Base-by-base conservation (phyloP, 148 eudicot genomes). In the Limonium bicolor region DNA sequence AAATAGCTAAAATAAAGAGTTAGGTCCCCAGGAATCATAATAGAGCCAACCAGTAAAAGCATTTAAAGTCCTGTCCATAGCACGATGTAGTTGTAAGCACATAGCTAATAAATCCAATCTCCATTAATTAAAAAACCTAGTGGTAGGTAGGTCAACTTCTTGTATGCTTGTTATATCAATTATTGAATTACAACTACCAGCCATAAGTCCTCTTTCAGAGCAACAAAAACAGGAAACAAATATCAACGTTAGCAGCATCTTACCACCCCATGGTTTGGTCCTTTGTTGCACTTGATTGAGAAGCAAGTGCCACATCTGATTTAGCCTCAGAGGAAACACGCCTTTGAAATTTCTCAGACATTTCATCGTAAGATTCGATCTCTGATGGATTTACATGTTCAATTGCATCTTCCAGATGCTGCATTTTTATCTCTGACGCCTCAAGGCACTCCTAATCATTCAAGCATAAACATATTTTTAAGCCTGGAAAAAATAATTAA, bases 361-460 rank as follows among this genome's bases (percentile, higher is more conserved):
- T 57, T 19, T 72, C 64, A 36, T 80, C 62, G 60, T 74, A 80
- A 34, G 76, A 72, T 39, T 67, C 68, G 32, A 72, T 59, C 48
- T 79, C 77, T 33, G 97, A 65, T 44, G 94, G 95, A 15, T 50
- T 71, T 30, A 74, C 85, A 63, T 58, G 72, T 37, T 41, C 40
- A 46, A 77, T 62, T 47, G 84, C 94, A 49, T 29, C 51, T 54
- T 44, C 67, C 53, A 88, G 61, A 54, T 88, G 97, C 34, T 77
- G 74, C 97, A 77, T 88, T 57, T 65, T 70, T 60, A 88, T 61
- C 53, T 64, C 75, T 1, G 79, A 53, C 25, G 81, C 81, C 68
- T 64, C 69, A 53, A 67, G 29, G 25, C 49, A 57, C 50, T 84
- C 97, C 97, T 88, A 69, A 61, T 38, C 50, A 34, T 42, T 53